Base-by-base conservation (phyloP, 1,284 basidiomycete genomes). In the Malassezia globosa region DNA sequence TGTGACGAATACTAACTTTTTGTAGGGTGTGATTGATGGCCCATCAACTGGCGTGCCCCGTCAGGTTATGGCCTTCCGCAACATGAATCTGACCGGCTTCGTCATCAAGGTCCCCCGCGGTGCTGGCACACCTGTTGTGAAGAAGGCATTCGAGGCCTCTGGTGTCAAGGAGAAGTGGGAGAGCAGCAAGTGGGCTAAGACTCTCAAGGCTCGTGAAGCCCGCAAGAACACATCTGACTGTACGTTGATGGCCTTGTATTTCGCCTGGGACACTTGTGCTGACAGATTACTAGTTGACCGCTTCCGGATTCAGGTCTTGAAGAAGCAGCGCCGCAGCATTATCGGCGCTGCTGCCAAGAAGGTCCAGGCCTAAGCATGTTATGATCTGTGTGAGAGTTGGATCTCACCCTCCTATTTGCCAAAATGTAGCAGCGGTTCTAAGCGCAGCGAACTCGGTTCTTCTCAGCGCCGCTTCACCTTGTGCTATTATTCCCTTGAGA, bases 11-110 rank as follows among this genome's bases (percentile, higher is more conserved):
- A 21, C 42, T 43, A 42, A 22, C 23, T 33, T 38, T 7, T 38
- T 1, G n/a, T 67, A 94, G 89, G 92, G 90, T 42, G 81, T 97
- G 73, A 83, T 96, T 69, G 92, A 96, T 75, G 89, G 89, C 51
- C 90, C 92, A 58, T 79, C 81, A 45, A 87, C 88, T 54, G 82
- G 80, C 60, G 92, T 97, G 45, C 81, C 87, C 64, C 87, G 92
- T 68, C 92, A 96, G 77, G 73, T 84, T 27, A 85, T 83, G 79
- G 80, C 85, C 61, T 95, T 85, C 83, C 85, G 85, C 74, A 82
- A 94, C 77, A 79, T 96, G 66, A 81, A 83, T 73, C 84, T 97
- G 72, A 96, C 90, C 35, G 84, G 86, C 56, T 78, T 90, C 75
- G 78, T 80, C 67, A 78, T 96, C 65, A 80, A 82, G 62, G 82